These are phyloP conservation scores for Orbilia javanica DNA, from an alignment of 2,329 filamentous ascomycete species.

Conservation along the genomic window DNA sequence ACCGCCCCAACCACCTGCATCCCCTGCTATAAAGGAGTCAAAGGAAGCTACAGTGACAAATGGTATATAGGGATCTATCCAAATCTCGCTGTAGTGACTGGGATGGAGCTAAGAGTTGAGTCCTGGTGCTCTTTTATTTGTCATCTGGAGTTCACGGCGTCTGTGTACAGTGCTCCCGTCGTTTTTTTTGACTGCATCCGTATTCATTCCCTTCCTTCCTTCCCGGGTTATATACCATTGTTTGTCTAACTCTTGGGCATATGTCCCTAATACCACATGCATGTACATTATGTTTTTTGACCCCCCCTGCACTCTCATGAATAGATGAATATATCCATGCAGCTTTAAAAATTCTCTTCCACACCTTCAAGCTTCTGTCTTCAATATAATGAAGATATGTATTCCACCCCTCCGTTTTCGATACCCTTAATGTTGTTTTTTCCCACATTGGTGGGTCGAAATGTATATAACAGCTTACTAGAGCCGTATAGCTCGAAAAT, in stretches of 20 bases:
- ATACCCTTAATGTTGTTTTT: conserved; percentile 16
- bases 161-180: neutral
- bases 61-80: neutral
- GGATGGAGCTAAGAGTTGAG: neutral
- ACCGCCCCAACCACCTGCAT: neutral
- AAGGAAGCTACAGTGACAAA: neutral
- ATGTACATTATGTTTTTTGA: neutral
- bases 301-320: neutral
- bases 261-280: neutral
- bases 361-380: neutral
- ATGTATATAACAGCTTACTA: conserved; percentile 2
- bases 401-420: neutral
- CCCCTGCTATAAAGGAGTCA: conserved; percentile 5
- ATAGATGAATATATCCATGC: neutral
- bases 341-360: neutral
- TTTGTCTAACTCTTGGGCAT: too few relatives aligned
- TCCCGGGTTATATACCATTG: neutral
- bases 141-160: conserved; percentile 16
- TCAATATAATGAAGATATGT: neutral
- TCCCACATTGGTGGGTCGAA: neutral
- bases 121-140: neutral
- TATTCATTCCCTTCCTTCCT: neutral
- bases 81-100: too few relatives aligned
- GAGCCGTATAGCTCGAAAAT: neutral
- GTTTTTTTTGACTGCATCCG: neutral